Conservation (phyloP, 176 grass and related monocot genomes). For the Poa annua region DNA sequence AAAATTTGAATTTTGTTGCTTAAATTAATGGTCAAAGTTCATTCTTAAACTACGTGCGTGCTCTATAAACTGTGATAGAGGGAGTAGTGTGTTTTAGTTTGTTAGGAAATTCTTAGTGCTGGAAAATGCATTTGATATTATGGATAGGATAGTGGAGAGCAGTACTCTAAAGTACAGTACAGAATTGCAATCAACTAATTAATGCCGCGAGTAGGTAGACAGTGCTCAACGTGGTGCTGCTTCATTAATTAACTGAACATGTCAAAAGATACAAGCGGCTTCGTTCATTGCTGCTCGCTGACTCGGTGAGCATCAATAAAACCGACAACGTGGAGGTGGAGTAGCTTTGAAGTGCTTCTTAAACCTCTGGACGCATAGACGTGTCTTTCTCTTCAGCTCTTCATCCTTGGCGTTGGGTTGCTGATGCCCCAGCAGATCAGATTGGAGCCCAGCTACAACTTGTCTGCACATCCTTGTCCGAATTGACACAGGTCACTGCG, state of each 20-base stretch:
- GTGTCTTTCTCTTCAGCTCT: background rate
- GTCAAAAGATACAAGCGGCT: constrained; percentile 2
- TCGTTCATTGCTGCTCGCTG: background rate
- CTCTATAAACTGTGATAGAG: too few species aligned
- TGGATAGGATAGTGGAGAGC: background rate
- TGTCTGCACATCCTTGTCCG: background rate
- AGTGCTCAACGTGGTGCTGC: background rate
- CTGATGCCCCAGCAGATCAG: background rate
- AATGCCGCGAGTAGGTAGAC: constrained; percentile 2
- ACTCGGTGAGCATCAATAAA: background rate
- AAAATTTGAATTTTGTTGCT: too few species aligned
- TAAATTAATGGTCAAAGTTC: too few species aligned
- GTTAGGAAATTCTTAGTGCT: background rate
- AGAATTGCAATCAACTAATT: background rate
- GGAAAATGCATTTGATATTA: background rate
- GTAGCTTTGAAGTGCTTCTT: constrained; percentile 25
- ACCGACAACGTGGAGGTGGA: background rate
- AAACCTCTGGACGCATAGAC: background rate
- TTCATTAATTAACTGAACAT: background rate
- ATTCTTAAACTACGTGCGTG: too few species aligned
- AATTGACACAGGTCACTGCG: constrained; percentile 11
- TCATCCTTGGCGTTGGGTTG: background rate
- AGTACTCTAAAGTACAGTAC: background rate
- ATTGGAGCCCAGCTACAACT: constrained; percentile 1
- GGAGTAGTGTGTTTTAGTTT: background rate